Evolutionary conservation across 208 protist species (phyloP).

Genomic region (Acanthamoeba sp.): DNA sequence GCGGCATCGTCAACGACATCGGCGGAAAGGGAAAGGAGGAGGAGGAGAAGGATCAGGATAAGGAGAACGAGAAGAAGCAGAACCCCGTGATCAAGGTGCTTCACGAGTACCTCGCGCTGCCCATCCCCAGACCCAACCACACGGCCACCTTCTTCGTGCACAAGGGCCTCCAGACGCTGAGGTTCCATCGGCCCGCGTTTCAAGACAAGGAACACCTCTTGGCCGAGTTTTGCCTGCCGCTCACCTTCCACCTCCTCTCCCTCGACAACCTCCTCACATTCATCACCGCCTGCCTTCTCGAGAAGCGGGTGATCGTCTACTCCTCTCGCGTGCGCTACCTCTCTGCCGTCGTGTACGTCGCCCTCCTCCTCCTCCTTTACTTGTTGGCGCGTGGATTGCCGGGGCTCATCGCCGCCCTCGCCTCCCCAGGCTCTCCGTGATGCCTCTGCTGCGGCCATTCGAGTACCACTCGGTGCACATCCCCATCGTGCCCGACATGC

Average conservation of each 20-base stretch:
- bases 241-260: slow-evolving; percentile 64
- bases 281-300: slow-evolving; percentile 43
- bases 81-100: slow-evolving; percentile 44
- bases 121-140: slow-evolving; percentile 31
- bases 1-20: background rate
- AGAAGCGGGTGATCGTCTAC: slow-evolving; percentile 26
- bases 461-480: slow-evolving; percentile 32
- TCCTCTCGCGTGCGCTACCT: slow-evolving; percentile 28
- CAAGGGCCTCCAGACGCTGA: slow-evolving; percentile 24
- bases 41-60: background rate
- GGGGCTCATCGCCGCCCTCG: no score
- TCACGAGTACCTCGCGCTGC: slow-evolving; percentile 7
- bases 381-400: no score
- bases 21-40: background rate
- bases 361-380: background rate
- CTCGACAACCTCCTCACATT: slow-evolving; percentile 57
- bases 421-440: slow-evolving; percentile 14
- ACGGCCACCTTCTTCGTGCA: slow-evolving; percentile 45
- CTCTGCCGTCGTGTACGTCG: slow-evolving; percentile 55
- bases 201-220: slow-evolving; percentile 47
- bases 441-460: slow-evolving; percentile 46
- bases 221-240: slow-evolving; percentile 14
- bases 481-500: slow-evolving; percentile 18
- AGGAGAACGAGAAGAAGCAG: slow-evolving; percentile 12
- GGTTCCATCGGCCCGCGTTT: slow-evolving; percentile 53